Conservation (phyloP, 1,139 yeast species). For the Hansenula lynferdii region DNA sequence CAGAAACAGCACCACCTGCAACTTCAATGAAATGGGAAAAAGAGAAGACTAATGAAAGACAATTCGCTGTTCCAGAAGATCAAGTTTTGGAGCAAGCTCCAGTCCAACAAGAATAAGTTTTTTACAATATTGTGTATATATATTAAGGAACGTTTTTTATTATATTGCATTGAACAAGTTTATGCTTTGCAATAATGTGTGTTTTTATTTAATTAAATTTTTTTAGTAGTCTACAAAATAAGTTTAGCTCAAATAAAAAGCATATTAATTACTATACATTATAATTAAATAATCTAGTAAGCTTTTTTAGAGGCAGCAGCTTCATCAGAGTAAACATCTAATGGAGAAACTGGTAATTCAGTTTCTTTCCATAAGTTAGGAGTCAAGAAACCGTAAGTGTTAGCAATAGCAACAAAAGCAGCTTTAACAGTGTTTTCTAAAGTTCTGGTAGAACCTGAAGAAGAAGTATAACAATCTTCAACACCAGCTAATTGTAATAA, state of each 20-base stretch:
- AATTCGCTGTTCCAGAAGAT: slow-evolving; percentile 76
- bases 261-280: slow-evolving; percentile 8
- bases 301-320: slow-evolving; percentile 74
- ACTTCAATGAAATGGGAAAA: slow-evolving; percentile 20
- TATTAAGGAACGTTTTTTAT: neutral
- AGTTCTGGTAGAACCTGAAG: slow-evolving; percentile 99
- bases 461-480: slow-evolving; percentile 98
- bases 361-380: slow-evolving; percentile 97
- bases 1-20: slow-evolving; percentile 10
- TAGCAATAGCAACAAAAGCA: slow-evolving; percentile 98
- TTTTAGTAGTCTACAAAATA: neutral
- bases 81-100: slow-evolving; percentile 73
- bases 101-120: slow-evolving; percentile 28
- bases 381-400: slow-evolving; percentile 99
- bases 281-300: slow-evolving; percentile 33
- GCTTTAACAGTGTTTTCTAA: slow-evolving; percentile 99
- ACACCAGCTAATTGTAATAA: slow-evolving; percentile 99
- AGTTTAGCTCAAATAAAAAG: slow-evolving; percentile 4
- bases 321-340: slow-evolving; percentile 89
- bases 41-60: slow-evolving; percentile 45
- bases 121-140: neutral
- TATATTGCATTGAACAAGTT: neutral
- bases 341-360: slow-evolving; percentile 85
- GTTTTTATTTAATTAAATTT: neutral
- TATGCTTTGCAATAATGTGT: neutral